Evolutionary conservation across 2,329 filamentous ascomycete species (phyloP).

Genomic region (Exophiala xenobiotica): DNA sequence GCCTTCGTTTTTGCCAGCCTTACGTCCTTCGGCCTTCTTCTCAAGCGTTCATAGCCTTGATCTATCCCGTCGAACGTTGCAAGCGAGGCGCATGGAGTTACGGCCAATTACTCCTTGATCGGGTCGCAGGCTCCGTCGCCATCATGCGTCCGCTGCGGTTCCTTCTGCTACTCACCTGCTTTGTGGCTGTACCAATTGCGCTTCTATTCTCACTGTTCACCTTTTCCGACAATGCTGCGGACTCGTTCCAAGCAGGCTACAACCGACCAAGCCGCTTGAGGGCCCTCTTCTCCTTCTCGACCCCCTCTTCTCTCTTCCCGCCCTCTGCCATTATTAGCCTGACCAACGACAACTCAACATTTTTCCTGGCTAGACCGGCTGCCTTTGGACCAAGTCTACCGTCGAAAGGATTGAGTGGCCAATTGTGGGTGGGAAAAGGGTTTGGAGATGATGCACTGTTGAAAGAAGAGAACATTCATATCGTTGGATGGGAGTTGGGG

Average conservation of each 20-base stretch:
- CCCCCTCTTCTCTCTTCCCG: constrained; percentile 84
- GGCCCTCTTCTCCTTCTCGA: constrained; percentile 67
- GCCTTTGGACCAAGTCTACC: constrained; percentile 85
- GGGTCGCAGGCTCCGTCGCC: constrained; percentile 10
- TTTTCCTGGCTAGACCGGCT: constrained; percentile 88
- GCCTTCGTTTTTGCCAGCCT: background rate
- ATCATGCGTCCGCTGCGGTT: constrained; percentile 50
- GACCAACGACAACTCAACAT: constrained; percentile 96
- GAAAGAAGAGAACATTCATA: constrained; percentile 53
- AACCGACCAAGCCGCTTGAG: constrained; percentile 50
- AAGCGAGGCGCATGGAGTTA: constrained; percentile 17
- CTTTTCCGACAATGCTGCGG: constrained; percentile 24
- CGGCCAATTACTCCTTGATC: constrained; percentile 12
- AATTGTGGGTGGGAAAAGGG: constrained; percentile 89
- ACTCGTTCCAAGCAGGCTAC: constrained; percentile 39
- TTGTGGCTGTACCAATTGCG: constrained; percentile 50
- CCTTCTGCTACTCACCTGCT: constrained; percentile 46
- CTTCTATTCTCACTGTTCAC: constrained; percentile 48
- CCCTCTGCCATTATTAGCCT: constrained; percentile 94
- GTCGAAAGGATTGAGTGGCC: constrained; percentile 74
- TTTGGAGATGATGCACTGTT: constrained; percentile 76
- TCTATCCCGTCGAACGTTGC: background rate
- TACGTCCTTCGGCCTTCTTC: background rate
- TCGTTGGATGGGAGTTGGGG: constrained; percentile 78
- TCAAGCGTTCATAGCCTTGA: constrained; percentile 1